Evolutionary conservation across 2,329 filamentous ascomycete genomes (phyloP).

Genomic region (Raffaelea albimanens): DNA sequence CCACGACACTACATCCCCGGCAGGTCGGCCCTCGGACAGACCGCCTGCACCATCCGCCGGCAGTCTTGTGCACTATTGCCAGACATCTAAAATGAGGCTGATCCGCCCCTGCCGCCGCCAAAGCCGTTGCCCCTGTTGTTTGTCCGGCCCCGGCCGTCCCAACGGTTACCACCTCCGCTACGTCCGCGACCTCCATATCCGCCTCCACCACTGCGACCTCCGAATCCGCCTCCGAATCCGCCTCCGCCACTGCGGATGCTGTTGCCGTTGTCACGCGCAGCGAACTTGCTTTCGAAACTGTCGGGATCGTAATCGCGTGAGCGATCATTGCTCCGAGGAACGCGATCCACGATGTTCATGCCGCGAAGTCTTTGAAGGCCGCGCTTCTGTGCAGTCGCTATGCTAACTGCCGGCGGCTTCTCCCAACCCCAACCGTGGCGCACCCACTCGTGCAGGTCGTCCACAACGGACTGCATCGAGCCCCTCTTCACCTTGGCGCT

Average conservation of each 20-base stretch:
- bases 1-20: neutral
- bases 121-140: neutral
- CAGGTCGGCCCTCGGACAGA: no score
- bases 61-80: neutral
- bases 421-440: slow-evolving; percentile 41
- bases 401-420: slow-evolving; percentile 28
- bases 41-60: no score
- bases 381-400: slow-evolving; percentile 15
- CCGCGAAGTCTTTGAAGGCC: slow-evolving; percentile 8
- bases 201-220: neutral
- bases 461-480: slow-evolving; percentile 30
- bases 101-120: neutral
- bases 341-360: slow-evolving; percentile 2
- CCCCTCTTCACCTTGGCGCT: slow-evolving; percentile 28
- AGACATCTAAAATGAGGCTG: no score
- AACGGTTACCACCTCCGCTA: neutral
- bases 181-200: neutral
- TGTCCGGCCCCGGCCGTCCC: neutral
- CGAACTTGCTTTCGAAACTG: neutral
- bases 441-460: slow-evolving; percentile 45
- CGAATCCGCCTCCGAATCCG: neutral
- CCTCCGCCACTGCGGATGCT: neutral
- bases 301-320: neutral
- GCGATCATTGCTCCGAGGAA: neutral
- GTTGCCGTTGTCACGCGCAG: neutral